Conservation (phyloP, 176 grass and related monocot genomes). For the Aechmea fasciata region DNA sequence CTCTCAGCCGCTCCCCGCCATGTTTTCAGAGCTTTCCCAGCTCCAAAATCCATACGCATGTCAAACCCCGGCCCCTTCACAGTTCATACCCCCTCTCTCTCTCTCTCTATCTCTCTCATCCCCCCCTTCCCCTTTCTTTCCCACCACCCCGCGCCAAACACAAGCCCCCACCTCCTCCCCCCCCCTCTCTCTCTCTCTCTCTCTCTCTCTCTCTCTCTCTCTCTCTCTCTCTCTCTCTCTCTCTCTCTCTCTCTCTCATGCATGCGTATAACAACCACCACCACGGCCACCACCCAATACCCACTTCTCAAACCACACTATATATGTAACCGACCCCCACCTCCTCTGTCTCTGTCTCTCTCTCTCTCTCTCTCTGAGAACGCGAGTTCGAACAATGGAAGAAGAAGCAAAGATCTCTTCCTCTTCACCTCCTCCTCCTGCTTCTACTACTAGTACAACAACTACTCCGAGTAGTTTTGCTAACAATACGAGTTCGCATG, state of each 20-base stretch:
- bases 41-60: constrained; percentile 49
- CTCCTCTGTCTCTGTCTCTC: neutral
- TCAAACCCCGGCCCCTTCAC: constrained; percentile 20
- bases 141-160: constrained; percentile 9
- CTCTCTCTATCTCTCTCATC: neutral
- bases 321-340: neutral
- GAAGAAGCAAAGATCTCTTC: constrained; percentile 25
- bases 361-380: too few species aligned
- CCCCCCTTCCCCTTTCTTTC: constrained; percentile 11
- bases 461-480: too few species aligned
- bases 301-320: neutral
- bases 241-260: constrained; percentile 11
- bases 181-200: neutral
- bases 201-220: neutral
- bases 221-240: constrained; percentile 3
- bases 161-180: neutral
- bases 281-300: neutral
- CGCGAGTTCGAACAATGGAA: neutral
- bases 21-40: constrained; percentile 51
- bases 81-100: neutral
- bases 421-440: neutral
- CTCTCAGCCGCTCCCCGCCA: constrained; percentile 40
- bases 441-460: too few species aligned
- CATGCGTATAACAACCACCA: constrained; percentile 35
- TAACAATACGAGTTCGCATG: too few species aligned